Evolutionary conservation across 352 stramenopile species (phyloP), one percentile per base, ranked within the genome.

Genomic region (Globisporangium polare): DNA sequence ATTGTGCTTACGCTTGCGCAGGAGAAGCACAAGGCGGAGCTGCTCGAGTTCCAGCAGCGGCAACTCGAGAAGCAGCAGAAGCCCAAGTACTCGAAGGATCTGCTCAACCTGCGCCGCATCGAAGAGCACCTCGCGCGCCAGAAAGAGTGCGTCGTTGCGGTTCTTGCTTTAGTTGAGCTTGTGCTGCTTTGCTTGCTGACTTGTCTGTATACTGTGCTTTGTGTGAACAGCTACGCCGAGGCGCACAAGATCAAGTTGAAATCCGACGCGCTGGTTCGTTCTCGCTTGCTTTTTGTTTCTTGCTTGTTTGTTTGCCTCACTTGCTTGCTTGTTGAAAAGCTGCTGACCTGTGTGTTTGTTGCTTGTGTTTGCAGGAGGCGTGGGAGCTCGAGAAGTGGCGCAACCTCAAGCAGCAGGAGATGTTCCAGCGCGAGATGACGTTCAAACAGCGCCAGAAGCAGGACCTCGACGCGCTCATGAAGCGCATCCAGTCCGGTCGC

Each of bases 211-310:
- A 13, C 13, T 4, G 8, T 43, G 13, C 4, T 6, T 43, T 13
- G 6, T 31, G 2, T 6, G 5, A 58, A 26, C 60, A 88, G 84
- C 67, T 98, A 99, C 63, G 80, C 83, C 12, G 94, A 99, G 64
- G 95, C 95, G 6, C 94, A 98, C 73, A 97, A 98, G 78, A 97
- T 98, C 69, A 99, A 98, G 74, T 75, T 97, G 33, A 98, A 98
- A 62, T 92, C 92, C 39, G 95, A 98, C 67, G 86, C 86, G 6
- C 70, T 98, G 51, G 66, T 72, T 20, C 47, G 65, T 24, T 52
- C 1, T 24, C 39, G n/a, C 26, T 46, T 42, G 18, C 22, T 50
- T 66, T n/a, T n/a, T n/a, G n/a, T n/a, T n/a, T 43, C 12, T 51
- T 56, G 10, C 3, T 27, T 46, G 22, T 20, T 53, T 35, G 5